Evolutionary conservation across 2,329 filamentous ascomycete genomes (phyloP).

Genomic region (Fusarium algeriense): DNA sequence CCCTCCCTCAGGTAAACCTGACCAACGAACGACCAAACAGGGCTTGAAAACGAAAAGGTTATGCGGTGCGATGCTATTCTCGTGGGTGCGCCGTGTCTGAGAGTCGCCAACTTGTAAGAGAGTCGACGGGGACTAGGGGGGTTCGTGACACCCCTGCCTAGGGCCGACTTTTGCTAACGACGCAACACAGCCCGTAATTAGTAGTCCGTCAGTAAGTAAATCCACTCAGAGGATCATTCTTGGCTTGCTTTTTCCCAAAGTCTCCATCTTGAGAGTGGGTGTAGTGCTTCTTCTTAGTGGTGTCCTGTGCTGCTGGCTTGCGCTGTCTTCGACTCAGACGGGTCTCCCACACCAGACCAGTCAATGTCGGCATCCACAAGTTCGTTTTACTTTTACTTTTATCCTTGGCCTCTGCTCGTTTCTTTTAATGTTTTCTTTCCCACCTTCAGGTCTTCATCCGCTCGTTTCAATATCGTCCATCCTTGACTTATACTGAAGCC

Average conservation of each 20-base stretch:
- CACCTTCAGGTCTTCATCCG: slow-evolving; percentile 33
- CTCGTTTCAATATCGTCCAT: slow-evolving; percentile 34
- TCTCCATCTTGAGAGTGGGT: slow-evolving; percentile 14
- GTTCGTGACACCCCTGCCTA: slow-evolving; percentile 30
- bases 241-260: slow-evolving; percentile 39
- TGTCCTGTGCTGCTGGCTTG: slow-evolving; percentile 30
- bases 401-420: slow-evolving; percentile 38
- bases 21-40: slow-evolving; percentile 14
- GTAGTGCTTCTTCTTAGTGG: slow-evolving; percentile 12
- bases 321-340: slow-evolving; percentile 21
- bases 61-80: slow-evolving; percentile 19
- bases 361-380: slow-evolving; percentile 38
- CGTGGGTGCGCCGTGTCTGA: slow-evolving; percentile 33
- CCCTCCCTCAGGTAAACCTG: slow-evolving; percentile 22
- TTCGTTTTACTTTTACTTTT: slow-evolving; percentile 42
- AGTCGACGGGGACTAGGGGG: slow-evolving; percentile 30
- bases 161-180: slow-evolving; percentile 23
- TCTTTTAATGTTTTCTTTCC: slow-evolving; percentile 19
- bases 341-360: slow-evolving; percentile 29
- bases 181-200: slow-evolving; percentile 27
- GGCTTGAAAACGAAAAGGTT: slow-evolving; percentile 27
- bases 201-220: slow-evolving; percentile 6
- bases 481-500: slow-evolving; percentile 25
- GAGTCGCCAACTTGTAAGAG: slow-evolving; percentile 35
- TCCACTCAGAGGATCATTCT: slow-evolving; percentile 27